Conservation (phyloP, 768 basidiomycete genomes). For the Auricularia sp. region DNA sequence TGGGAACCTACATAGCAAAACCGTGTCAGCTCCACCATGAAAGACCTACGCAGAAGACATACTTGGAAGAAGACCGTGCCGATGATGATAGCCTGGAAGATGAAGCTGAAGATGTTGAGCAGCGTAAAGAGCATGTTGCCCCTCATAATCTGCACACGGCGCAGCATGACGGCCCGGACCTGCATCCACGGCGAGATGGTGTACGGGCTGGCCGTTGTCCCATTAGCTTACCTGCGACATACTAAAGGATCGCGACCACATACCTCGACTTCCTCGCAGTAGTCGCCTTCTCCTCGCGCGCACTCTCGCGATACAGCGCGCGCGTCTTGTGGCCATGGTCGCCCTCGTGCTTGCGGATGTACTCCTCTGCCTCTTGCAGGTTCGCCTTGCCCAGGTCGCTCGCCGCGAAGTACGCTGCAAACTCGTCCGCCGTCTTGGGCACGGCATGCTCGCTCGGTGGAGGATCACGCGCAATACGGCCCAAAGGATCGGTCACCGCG, state of each 20-base stretch:
- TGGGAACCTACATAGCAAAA: constrained; percentile 27
- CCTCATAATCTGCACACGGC: constrained; percentile 36
- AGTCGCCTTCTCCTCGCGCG: constrained; percentile 40
- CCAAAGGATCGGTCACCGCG: constrained; percentile 44
- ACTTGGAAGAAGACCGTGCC: constrained; percentile 54
- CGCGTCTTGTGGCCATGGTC: constrained; percentile 20
- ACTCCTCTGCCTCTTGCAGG: constrained; percentile 29
- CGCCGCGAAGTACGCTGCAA: constrained; percentile 31
- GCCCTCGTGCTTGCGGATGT: not conserved
- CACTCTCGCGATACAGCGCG: constrained; percentile 25
- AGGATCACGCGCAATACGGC: constrained; percentile 36
- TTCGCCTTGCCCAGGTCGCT: constrained; percentile 27
- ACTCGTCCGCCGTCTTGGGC: constrained; percentile 49
- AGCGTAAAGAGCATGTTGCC: constrained; percentile 23
- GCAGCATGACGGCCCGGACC: constrained; percentile 34
- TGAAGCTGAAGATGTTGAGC: constrained; percentile 41
- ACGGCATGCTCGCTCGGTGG: constrained; percentile 27
- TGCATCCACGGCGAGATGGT: constrained; percentile 37
- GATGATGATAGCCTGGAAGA: constrained; percentile 38
- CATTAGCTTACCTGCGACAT: not conserved
- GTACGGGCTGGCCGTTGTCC: constrained; percentile 19
- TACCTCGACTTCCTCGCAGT: constrained; percentile 29
- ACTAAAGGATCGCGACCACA: not conserved
- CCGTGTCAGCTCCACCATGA: not conserved
- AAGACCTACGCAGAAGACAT: not conserved